Base-by-base conservation (phyloP, 1,139 yeast genomes). In the Blastobotrys indianensis region DNA sequence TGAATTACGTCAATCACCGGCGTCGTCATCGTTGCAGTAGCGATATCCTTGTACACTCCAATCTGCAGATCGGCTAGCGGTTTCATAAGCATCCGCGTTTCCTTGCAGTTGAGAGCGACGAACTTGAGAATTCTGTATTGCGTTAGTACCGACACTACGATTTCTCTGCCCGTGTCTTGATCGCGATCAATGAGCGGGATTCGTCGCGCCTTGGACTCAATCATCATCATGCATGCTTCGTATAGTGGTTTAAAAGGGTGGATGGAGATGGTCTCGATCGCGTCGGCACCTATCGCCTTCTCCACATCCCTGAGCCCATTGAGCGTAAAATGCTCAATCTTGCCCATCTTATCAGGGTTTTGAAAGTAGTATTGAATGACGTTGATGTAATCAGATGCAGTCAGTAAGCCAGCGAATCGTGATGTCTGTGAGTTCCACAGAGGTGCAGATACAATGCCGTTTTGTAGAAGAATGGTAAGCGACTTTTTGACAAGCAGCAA, bases 1-100 rank as follows among this genome's bases (percentile, higher is more conserved):
- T 87, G 92, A 50, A 92, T 94, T 32, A 90, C 97, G 53, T 92
- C 97, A 53, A 88, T 83, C 17, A 94, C 97, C 0, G 97, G 97
- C 0, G 97, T 87, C 51, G 77, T 79, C 94, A 94, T 82, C 9
- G 85, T 79, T 50, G 95, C 94, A 2, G 94, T 85, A 20, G 85
- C 79, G 20, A 92, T 67, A 48, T 80, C 73, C 39, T 74, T 70
- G 33, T 71, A 67, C 10, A 80, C 72, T 30, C 90, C 83, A 47
- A 90, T 77, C 11, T 79, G 74, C 40, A 92, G 70, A 51, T 83
- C 82, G 51, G 75, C 73, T 47, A 94, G 72, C 1, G 96, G 95
- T 57, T 82, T 79, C 57, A 82, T 72, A 49, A 94, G 72, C 76
- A 82, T 85, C 58, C 86, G 80, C 3, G 96, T 90, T 63, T 94